phyloP scores from a whole-genome alignment of 192 early-diverging fungal genomes.

The Entomortierella beljakovae region DNA sequence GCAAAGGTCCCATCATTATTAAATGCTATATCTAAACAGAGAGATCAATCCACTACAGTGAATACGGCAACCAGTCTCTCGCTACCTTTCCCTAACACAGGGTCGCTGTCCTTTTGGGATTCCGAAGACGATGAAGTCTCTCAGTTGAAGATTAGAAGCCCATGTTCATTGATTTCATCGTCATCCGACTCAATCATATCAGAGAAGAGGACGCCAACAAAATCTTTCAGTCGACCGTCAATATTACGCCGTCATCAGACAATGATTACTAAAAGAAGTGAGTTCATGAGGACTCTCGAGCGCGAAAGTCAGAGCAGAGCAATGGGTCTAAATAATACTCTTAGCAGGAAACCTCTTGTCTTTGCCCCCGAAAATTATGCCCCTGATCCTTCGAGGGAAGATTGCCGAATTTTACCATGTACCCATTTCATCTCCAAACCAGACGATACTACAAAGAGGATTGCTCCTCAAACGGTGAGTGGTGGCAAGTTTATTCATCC shows the following conservation, averaged over 20 bases:
- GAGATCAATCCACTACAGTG: not conserved
- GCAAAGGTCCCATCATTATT: not conserved
- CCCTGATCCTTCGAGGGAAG: slow-evolving; percentile 43
- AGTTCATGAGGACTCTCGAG: slow-evolving; percentile 46
- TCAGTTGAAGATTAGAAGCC: not conserved
- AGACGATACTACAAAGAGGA: slow-evolving; percentile 72
- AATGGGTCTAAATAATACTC: not conserved
- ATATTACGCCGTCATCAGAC: slow-evolving; percentile 37
- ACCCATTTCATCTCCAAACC: slow-evolving; percentile 42
- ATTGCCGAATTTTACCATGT: slow-evolving; percentile 67
- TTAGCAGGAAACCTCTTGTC: not conserved
- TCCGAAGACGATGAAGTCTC: slow-evolving; percentile 5
- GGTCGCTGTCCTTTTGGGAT: not conserved
- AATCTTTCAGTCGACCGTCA: slow-evolving; percentile 3
- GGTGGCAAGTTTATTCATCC: not conserved
- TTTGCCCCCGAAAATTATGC: slow-evolving; percentile 19
- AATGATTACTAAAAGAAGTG: slow-evolving; percentile 36
- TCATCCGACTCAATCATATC: not conserved
- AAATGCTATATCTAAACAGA: not conserved
- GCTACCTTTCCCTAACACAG: not conserved
- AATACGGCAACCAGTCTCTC: slow-evolving; percentile 1
- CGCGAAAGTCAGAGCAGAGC: not conserved
- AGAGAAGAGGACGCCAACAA: not conserved
- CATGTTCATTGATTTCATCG: not conserved
- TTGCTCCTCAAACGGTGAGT: slow-evolving; percentile 65